Evolutionary conservation across 225 moss, liverwort and hornwort genomes (phyloP).

Genomic region (Sphagnum tenellum): DNA sequence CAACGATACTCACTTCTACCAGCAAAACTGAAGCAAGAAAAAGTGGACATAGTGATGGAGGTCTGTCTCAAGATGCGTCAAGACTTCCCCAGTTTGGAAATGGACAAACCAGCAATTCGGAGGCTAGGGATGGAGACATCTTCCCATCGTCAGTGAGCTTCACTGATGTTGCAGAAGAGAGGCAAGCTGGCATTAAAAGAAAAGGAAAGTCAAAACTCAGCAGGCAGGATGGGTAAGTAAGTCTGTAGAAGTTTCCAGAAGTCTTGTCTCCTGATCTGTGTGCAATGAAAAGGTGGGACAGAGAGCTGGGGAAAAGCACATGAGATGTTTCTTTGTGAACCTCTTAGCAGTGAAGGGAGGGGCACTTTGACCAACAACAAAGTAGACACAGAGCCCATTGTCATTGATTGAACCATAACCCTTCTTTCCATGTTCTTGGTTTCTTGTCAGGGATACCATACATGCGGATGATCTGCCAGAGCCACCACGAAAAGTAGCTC

Average conservation of each 20-base stretch:
- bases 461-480: conserved; percentile 72
- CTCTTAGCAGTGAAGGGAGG: too few species aligned
- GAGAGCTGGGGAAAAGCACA: too few species aligned
- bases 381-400: neutral
- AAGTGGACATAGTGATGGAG: too few species aligned
- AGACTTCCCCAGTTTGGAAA: conserved; percentile 11
- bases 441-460: conserved; percentile 43
- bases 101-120: conserved; percentile 14
- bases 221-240: conserved; percentile 45
- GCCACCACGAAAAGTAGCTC: conserved; percentile 67
- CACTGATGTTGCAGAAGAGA: conserved; percentile 21
- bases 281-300: too few species aligned
- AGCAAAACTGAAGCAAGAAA: conserved; percentile 2
- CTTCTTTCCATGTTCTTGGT: neutral
- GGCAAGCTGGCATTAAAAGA: conserved; percentile 10
- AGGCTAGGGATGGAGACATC: conserved; percentile 7
- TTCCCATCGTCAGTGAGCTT: conserved; percentile 31
- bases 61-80: neutral
- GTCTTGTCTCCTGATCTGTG: too few species aligned
- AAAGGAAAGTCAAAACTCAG: conserved; percentile 44
- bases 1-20: neutral
- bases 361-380: too few species aligned
- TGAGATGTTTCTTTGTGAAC: too few species aligned
- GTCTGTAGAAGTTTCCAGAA: too few species aligned
- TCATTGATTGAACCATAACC: conserved; percentile 4